Conservation (phyloP, 176 grass and related monocot genomes). For the Cymbopogon citratus region DNA sequence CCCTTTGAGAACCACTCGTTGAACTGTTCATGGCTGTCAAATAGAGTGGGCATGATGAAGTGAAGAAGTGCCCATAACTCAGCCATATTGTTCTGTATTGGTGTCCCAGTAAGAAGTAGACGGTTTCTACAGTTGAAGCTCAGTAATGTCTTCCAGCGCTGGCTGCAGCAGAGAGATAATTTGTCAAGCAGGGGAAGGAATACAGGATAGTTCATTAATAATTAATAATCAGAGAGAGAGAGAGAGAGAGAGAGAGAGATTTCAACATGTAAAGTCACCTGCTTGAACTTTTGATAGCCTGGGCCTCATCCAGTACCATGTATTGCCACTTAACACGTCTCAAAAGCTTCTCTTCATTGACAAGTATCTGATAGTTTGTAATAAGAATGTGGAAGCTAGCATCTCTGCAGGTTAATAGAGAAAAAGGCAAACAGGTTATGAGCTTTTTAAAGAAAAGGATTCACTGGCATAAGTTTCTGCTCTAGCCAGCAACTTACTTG, state of each 20-base stretch:
- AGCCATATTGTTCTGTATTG: conserved; percentile 99
- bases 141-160: conserved; percentile 96
- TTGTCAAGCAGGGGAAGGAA: conserved; percentile 15
- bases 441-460: neutral
- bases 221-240: too few relatives aligned
- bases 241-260: neutral
- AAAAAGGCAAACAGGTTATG: conserved; percentile 7
- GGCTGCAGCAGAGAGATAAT: conserved; percentile 51
- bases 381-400: conserved; percentile 97
- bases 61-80: conserved; percentile 99
- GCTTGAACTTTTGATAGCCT: conserved; percentile 99
- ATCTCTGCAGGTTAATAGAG: conserved; percentile 52
- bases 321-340: conserved; percentile 98
- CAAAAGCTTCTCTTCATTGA: conserved; percentile 93
- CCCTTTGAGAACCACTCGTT: conserved; percentile 99
- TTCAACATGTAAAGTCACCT: conserved; percentile 47
- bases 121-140: conserved; percentile 99
- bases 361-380: conserved; percentile 98
- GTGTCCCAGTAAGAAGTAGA: conserved; percentile 96
- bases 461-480: neutral
- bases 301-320: conserved; percentile 99
- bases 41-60: conserved; percentile 99
- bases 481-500: conserved; percentile 39
- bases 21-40: conserved; percentile 99
- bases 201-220: conserved; percentile 2